These are phyloP conservation scores for Colletotrichum camelliae DNA, from an alignment of 2,329 filamentous ascomycete genomes.

Conservation along the genomic window DNA sequence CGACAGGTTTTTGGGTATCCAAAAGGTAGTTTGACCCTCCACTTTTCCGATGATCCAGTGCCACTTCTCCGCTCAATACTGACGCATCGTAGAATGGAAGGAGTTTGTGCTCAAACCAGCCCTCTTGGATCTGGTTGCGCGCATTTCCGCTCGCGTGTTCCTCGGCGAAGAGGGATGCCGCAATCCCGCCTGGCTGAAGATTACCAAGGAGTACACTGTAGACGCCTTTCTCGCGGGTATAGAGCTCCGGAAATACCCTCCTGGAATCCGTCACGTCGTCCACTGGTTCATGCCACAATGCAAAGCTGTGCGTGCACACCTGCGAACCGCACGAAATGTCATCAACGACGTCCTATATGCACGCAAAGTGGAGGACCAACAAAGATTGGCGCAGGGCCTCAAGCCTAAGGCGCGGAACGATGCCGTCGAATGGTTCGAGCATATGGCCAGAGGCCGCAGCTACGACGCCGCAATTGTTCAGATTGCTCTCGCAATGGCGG, in stretches of 20 bases:
- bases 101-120: neutral
- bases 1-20: neutral
- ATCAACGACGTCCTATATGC: neutral
- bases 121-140: neutral
- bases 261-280: neutral
- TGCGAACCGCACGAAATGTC: neutral
- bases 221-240: neutral
- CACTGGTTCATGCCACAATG: neutral
- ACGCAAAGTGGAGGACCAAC: neutral
- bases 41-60: neutral
- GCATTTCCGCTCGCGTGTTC: neutral
- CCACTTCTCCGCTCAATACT: neutral
- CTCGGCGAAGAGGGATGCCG: neutral
- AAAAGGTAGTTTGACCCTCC: neutral
- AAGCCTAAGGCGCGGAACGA: neutral
- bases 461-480: neutral
- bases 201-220: neutral
- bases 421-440: neutral
- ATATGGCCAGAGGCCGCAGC: neutral
- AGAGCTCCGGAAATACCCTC: neutral
- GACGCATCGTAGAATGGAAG: neutral
- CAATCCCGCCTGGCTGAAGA: neutral
- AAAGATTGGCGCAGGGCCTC: neutral
- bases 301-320: neutral
- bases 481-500: neutral